phyloP scores from a whole-genome alignment of 306 rosid genomes.

The Acacia melanoxylon region DNA sequence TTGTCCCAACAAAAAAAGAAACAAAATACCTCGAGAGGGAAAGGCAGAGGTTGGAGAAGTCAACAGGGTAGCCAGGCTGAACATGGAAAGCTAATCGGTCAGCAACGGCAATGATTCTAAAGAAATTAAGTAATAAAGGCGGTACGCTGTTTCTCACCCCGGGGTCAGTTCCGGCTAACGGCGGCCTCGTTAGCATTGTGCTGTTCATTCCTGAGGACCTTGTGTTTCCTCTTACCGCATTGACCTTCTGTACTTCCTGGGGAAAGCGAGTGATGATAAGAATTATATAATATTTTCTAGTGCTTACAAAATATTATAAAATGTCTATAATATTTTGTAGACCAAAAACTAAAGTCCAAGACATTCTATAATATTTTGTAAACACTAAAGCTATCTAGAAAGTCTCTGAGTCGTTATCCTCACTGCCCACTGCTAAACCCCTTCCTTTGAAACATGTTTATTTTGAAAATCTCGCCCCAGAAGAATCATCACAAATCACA shows the following conservation, averaged over 20 bases:
- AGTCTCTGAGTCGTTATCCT: too few relatives aligned
- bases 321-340: too few relatives aligned
- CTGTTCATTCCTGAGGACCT: slow-evolving; percentile 20
- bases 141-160: not conserved
- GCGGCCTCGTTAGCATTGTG: slow-evolving; percentile 21
- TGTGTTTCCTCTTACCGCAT: not conserved
- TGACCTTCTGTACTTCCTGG: not conserved
- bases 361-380: too few relatives aligned
- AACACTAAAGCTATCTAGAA: too few relatives aligned
- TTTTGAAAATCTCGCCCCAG: too few relatives aligned
- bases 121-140: slow-evolving; percentile 23
- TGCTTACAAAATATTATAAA: too few relatives aligned
- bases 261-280: too few relatives aligned
- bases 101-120: slow-evolving; percentile 25
- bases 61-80: slow-evolving; percentile 30
- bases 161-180: not conserved
- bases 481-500: too few relatives aligned
- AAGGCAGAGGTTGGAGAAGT: slow-evolving; percentile 52
- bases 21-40: slow-evolving; percentile 57
- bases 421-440: too few relatives aligned
- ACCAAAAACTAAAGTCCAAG: too few relatives aligned
- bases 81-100: slow-evolving; percentile 41
- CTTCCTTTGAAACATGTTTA: too few relatives aligned
- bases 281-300: too few relatives aligned
- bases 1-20: not conserved